These are phyloP conservation scores for Verbascum thapsus DNA, from an alignment of 257 asterid species.

Conservation along the genomic window DNA sequence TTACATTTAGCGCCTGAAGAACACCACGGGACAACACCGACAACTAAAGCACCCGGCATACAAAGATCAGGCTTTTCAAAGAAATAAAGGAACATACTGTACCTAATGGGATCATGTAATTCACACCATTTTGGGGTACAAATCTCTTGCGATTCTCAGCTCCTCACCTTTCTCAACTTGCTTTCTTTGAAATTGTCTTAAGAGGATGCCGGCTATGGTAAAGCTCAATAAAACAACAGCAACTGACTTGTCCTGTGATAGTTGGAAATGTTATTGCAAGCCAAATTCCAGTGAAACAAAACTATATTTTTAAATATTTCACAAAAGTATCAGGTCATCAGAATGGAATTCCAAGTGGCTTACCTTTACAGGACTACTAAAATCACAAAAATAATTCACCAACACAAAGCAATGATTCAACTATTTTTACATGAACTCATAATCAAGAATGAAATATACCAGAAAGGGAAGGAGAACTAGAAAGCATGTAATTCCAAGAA, in stretches of 20 bases:
- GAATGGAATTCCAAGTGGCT: slow-evolving; percentile 3
- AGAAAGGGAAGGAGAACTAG: slow-evolving; percentile 36
- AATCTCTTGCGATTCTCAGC: slow-evolving; percentile 4
- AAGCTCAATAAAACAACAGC: slow-evolving; percentile 46
- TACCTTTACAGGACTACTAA: not conserved
- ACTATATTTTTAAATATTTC: not conserved
- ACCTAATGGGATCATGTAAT: slow-evolving; percentile 1
- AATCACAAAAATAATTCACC: not conserved
- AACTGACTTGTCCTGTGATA: slow-evolving; percentile 42
- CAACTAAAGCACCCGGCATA: slow-evolving; percentile 3
- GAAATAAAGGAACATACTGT: not conserved
- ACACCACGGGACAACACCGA: not conserved
- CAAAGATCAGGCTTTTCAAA: slow-evolving; percentile 3
- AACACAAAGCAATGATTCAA: not conserved
- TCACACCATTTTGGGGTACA: slow-evolving; percentile 20
- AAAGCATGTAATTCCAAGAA: slow-evolving; percentile 38
- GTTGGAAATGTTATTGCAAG: not conserved
- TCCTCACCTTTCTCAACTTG: slow-evolving; percentile 69
- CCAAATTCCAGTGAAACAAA: not conserved
- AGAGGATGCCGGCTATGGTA: slow-evolving; percentile 38
- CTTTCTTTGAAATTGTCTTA: slow-evolving; percentile 38
- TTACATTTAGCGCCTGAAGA: not conserved
- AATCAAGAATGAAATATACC: slow-evolving; percentile 39
- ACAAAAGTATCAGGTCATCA: slow-evolving; percentile 3
- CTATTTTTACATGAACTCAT: not conserved